These are phyloP conservation scores for Rosa multiflora DNA, from an alignment of 306 rosid genomes.

Conservation along the genomic window DNA sequence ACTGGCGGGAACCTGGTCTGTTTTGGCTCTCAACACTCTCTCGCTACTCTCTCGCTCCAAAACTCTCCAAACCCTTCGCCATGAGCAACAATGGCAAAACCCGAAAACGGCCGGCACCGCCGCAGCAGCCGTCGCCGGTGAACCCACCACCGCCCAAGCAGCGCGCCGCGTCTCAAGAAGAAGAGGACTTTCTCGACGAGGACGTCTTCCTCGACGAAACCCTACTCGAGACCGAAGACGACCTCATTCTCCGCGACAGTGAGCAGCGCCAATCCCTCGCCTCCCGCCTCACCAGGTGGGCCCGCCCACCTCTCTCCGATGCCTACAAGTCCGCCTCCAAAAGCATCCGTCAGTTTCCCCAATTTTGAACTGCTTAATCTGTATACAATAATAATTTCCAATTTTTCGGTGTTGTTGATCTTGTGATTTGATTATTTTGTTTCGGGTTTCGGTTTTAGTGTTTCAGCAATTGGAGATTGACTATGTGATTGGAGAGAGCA, in stretches of 20 bases:
- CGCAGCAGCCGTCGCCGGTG: conserved; percentile 42
- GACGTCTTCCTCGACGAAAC: conserved; percentile 79
- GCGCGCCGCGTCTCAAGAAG: conserved; percentile 61
- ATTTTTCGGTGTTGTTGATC: conserved; percentile 21
- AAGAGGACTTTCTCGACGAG: conserved; percentile 89
- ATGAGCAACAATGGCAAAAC: conserved; percentile 44
- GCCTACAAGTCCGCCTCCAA: conserved; percentile 54
- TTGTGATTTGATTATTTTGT: conserved; percentile 19
- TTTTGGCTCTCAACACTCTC: background rate
- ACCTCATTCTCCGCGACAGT: conserved; percentile 77
- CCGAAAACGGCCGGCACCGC: conserved; percentile 60
- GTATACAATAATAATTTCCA: background rate
- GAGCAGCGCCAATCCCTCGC: conserved; percentile 79
- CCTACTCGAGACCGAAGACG: conserved; percentile 71
- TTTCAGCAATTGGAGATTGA: conserved; percentile 97
- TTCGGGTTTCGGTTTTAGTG: conserved; percentile 34
- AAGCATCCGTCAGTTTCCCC: conserved; percentile 52
- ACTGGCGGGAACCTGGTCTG: conserved; percentile 18
- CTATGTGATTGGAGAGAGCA: conserved; percentile 77
- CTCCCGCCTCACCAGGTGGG: conserved; percentile 70
- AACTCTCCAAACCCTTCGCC: conserved; percentile 8
- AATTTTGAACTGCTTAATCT: background rate
- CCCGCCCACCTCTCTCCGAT: conserved; percentile 64
- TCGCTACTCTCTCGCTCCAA: background rate
- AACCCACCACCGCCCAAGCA: conserved; percentile 47